A percentile compares a stretch with the other conserved stretches of the same genome.
These are phyloP conservation scores for Paramecium tetraurelia DNA, from an alignment of 73 alveolate genomes.

Conservation along the genomic window DNA sequence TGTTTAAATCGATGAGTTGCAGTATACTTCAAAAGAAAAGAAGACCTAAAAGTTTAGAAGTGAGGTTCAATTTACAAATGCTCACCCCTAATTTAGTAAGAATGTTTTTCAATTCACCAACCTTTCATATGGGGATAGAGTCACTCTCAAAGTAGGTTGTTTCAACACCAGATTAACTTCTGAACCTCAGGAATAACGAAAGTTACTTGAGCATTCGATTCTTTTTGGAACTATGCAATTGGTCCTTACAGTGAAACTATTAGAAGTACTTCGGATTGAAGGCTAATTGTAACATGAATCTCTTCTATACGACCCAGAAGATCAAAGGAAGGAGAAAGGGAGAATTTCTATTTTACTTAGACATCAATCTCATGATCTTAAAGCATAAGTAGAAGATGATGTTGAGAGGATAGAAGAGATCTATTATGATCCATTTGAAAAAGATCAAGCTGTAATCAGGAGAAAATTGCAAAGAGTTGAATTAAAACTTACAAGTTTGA, in stretches of 20 bases:
- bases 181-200: constrained; percentile 67
- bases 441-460: constrained; percentile 70
- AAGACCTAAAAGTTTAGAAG: constrained; percentile 75
- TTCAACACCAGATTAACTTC: constrained; percentile 66
- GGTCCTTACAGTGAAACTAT: constrained; percentile 66
- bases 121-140: constrained; percentile 74
- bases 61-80: constrained; percentile 60
- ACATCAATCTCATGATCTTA: constrained; percentile 73
- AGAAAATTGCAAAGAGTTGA: constrained; percentile 73
- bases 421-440: constrained; percentile 84
- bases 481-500: constrained; percentile 66
- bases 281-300: constrained; percentile 75
- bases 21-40: constrained; percentile 70
- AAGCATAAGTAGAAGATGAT: constrained; percentile 83
- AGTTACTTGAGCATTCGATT: constrained; percentile 68
- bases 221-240: constrained; percentile 72
- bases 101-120: constrained; percentile 71
- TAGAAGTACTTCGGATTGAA: constrained; percentile 70
- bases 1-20: constrained; percentile 77
- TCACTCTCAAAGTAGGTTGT: constrained; percentile 74
- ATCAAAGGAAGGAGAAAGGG: constrained; percentile 71
- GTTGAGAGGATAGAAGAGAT: constrained; percentile 71
- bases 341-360: constrained; percentile 70
- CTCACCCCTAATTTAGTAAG: constrained; percentile 72
- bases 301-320: constrained; percentile 69